Evolutionary conservation across 108 stramenopile genomes (phyloP), one percentile per base, ranked within the genome.

Genomic region (Discostella pseudostelligera): DNA sequence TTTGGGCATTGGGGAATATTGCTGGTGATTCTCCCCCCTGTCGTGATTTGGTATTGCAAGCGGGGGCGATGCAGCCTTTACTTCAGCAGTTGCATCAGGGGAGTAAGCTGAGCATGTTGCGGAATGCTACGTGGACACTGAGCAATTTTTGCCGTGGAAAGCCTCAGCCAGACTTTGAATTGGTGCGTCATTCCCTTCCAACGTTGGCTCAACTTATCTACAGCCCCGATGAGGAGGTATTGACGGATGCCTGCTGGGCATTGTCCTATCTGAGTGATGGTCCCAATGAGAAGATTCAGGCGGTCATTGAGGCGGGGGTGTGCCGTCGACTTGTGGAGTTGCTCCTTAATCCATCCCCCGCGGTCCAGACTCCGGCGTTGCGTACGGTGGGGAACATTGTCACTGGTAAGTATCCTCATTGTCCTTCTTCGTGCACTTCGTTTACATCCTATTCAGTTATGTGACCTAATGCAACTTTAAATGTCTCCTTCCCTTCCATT

Each of bases 201-300:
- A 95, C 91, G 14, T 81, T 99, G 49, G 88, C 96, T 3, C 91
- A 96, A 68, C 86, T 99, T 21, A 92, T 99, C 57, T 95, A 94
- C 75, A 83, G 84, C 35, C 86, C 91, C 9, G 99, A 99, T 70
- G 95, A 96, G 59, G 99, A 99, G 76, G 97, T 98, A 8, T 84
- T 99, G 54, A 99, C 97, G 21, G 99, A 99, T 67, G 97, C 99
- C 11, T 99, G 99, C 80, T 99, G 99, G 99, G 99, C 99, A 14
- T 80, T 98, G 44, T 84, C 84, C 22, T 98, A 98, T 83, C 70
- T 99, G 7, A 83, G 81, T 19, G 99, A 98, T 85, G 99, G 99
- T 4, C 91, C 94, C 22, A 96, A 97, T 70, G 96, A 98, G 67
- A 96, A 96, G 77, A 97, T 99, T 67, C 97, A 99, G 69, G 97